Base-by-base conservation (phyloP, 2,329 filamentous ascomycete species). In the Epicoccum nigrum region DNA sequence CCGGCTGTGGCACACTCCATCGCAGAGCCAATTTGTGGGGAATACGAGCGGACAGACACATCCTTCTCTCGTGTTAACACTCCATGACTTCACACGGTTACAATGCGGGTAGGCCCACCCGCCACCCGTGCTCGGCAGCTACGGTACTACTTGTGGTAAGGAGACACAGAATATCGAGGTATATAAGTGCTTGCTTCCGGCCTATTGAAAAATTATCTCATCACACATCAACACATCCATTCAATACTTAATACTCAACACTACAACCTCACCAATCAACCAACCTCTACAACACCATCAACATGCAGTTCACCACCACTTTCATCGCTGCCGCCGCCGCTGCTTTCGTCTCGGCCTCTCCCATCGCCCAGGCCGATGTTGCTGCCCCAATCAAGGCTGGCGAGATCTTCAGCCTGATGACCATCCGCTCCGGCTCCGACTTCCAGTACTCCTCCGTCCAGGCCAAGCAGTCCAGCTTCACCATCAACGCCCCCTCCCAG, bases 381-480 rank as follows among this genome's bases (percentile, higher is more conserved):
- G 51, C 47, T 42, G 58, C 67, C 38, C 56, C 63, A 16, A 58
- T 60, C 49, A 44, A 59, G 38, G 58, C 65, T 30, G 54, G 62
- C 32, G 67, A 71, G 38, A 65, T 70, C 45, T 86, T 86, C 64
- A 70, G 73, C 57, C 52, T 84, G 49, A 70, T 83, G 63, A 70
- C 80, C 50, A 76, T 84, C 47, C 77, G 76, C 53, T 80, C 81
- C 25, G 79, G 74, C 58, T 79, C 73, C 46, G 66, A 61, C 2
- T 73, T 86, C 19, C 82, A 85, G 59, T 77, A 77, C 55, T 54
- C 69, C 17, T 38, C 46, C 27, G 67, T 82, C 63, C 75, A 76
- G 54, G 84, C 84, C 25, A 64, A 73, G 5, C 54, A 69, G 44
- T 68, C 70, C 63, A 72, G 71, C 60, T 57, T 86, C 54, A 72